These are phyloP conservation scores for Bisporella sp. DNA, from an alignment of 2,329 filamentous ascomycete species.

Conservation along the genomic window DNA sequence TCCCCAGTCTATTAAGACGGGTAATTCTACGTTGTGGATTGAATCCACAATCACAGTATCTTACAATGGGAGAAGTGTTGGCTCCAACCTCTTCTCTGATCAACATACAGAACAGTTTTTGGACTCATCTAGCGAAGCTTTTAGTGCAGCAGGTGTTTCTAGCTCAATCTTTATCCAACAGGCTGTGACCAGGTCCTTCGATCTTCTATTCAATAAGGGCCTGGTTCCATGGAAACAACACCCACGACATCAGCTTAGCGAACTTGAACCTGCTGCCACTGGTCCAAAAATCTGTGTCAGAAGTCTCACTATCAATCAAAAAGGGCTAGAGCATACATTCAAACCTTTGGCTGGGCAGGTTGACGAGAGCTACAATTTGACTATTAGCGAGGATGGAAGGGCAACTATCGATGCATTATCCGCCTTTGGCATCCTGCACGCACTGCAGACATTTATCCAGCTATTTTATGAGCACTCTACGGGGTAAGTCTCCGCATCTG, in stretches of 20 bases:
- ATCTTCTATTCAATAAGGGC: conserved; percentile 58
- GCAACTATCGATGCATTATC: conserved; percentile 58
- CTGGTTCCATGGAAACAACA: conserved; percentile 77
- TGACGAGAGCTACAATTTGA: conserved; percentile 71
- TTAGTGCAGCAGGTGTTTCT: conserved; percentile 9
- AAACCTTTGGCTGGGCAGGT: conserved; percentile 56
- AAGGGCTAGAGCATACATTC: conserved; percentile 46
- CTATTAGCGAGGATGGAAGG: conserved; percentile 48
- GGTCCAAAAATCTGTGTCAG: conserved; percentile 43
- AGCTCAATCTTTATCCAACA: conserved; percentile 48
- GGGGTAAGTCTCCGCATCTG: conserved; percentile 14
- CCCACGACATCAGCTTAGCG: conserved; percentile 45
- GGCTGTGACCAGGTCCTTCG: conserved; percentile 51
- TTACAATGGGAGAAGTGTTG: conserved; percentile 52
- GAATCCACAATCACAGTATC: conserved; percentile 43
- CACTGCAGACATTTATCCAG: conserved; percentile 71
- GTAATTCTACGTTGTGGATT: conserved; percentile 47
- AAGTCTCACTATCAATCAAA: conserved; percentile 57
- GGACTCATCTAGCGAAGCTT: conserved; percentile 8
- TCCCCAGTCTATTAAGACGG: conserved; percentile 43
- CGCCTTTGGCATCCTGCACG: conserved; percentile 63
- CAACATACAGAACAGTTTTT: conserved; percentile 21
- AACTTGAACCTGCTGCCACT: conserved; percentile 54
- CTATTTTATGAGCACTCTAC: conserved; percentile 68
- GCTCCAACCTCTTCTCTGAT: conserved; percentile 32